These are phyloP conservation scores for Trametes polyzona DNA, from an alignment of 1,284 basidiomycete species.

Conservation along the genomic window DNA sequence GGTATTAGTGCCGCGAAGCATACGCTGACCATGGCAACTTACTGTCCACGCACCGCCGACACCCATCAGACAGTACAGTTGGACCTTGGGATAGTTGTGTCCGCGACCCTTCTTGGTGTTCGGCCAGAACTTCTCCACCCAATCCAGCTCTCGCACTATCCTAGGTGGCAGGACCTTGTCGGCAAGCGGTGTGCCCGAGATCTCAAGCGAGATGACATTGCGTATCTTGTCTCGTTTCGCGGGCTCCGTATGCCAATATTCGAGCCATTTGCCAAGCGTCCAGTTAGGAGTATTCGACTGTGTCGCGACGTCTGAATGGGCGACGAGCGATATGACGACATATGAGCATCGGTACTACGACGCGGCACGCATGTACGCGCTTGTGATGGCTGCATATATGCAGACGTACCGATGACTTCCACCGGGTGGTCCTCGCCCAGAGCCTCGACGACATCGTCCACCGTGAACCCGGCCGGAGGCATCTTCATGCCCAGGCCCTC, in stretches of 20 bases:
- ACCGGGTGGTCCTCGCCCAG: conserved; percentile 80
- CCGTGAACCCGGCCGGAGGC: conserved; percentile 69
- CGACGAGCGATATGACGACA: not conserved
- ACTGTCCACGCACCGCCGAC: conserved; percentile 90
- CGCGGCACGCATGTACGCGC: conserved; percentile 1
- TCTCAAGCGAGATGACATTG: conserved; percentile 45
- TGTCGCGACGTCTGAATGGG: conserved; percentile 74
- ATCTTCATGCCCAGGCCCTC: conserved; percentile 87
- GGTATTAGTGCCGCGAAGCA: conserved; percentile 11
- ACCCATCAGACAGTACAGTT: conserved; percentile 95
- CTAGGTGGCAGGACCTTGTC: conserved; percentile 82
- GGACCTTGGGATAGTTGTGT: conserved; percentile 89
- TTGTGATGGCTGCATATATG: conserved; percentile 3
- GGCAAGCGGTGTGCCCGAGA: conserved; percentile 41
- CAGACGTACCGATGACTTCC: conserved; percentile 83
- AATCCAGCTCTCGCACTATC: conserved; percentile 89
- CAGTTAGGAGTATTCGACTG: conserved; percentile 84
- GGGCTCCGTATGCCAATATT: conserved; percentile 77
- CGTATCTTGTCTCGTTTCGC: conserved; percentile 75
- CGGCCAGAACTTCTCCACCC: conserved; percentile 97
- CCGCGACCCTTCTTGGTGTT: conserved; percentile 72
- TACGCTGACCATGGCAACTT: conserved; percentile 31
- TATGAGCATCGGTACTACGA: conserved; percentile 7
- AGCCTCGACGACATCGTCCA: conserved; percentile 79
- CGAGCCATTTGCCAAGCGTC: conserved; percentile 90